Conservation (phyloP, 441 rosid species). For the Capsella rubella region DNA sequence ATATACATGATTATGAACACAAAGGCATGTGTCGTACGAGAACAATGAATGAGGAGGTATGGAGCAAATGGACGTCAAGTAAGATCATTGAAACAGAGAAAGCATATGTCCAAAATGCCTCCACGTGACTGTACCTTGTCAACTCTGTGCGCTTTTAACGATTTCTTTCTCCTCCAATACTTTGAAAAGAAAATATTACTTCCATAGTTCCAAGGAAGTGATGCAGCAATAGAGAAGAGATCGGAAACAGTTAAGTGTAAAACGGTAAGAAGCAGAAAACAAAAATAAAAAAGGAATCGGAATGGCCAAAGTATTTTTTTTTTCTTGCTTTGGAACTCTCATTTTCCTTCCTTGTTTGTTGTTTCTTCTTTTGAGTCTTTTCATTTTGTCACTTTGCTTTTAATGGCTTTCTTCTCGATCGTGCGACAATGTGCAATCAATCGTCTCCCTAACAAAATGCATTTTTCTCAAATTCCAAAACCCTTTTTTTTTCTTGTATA, state of each 20-base stretch:
- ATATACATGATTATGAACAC: slow-evolving; percentile 34
- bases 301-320: slow-evolving; percentile 27
- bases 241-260: slow-evolving; percentile 41
- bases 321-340: slow-evolving; percentile 45
- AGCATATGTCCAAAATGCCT: slow-evolving; percentile 33
- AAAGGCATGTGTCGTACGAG: slow-evolving; percentile 31
- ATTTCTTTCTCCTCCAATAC: slow-evolving; percentile 33
- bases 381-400: slow-evolving; percentile 38
- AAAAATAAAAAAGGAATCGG: slow-evolving; percentile 29
- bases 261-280: slow-evolving; percentile 37
- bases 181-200: neutral
- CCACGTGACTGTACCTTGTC: slow-evolving; percentile 47
- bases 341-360: slow-evolving; percentile 27
- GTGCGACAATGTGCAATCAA: slow-evolving; percentile 38
- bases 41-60: slow-evolving; percentile 45
- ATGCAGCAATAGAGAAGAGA: slow-evolving; percentile 35
- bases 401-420: slow-evolving; percentile 30
- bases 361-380: slow-evolving; percentile 25
- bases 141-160: slow-evolving; percentile 38
- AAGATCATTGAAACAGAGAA: slow-evolving; percentile 33
- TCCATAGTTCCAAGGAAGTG: slow-evolving; percentile 42
- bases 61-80: slow-evolving; percentile 39
- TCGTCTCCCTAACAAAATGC: slow-evolving; percentile 1
- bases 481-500: neutral
- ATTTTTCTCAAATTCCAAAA: slow-evolving; percentile 2